phyloP scores from a whole-genome alignment of 495 filamentous ascomycete species.

The Beverwykella pulmonaria region DNA sequence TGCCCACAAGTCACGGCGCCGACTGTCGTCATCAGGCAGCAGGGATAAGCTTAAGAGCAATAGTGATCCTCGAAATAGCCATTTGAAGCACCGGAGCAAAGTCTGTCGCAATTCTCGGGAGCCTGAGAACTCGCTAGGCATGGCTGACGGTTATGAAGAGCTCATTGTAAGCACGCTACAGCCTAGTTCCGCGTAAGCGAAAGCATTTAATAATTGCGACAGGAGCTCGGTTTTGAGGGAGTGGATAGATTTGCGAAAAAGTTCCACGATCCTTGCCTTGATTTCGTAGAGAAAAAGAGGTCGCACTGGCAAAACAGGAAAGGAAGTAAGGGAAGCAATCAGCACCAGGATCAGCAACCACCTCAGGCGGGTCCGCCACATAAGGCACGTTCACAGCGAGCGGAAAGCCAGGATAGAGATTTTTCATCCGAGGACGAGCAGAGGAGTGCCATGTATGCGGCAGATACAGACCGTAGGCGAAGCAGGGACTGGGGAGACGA shows the following conservation, averaged over 20 bases:
- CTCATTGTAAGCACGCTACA: slow-evolving; percentile 19
- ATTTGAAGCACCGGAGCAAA: background rate
- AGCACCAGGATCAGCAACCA: background rate
- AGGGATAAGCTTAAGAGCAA: background rate
- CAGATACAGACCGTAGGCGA: background rate
- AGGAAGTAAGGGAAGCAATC: background rate
- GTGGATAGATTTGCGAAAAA: slow-evolving; percentile 22
- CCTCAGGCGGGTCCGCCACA: background rate
- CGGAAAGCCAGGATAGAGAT: background rate
- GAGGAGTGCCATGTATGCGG: background rate
- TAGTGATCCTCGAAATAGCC: background rate
- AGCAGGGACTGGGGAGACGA: background rate
- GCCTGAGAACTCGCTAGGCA: background rate
- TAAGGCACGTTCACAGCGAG: background rate
- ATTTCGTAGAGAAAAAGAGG: slow-evolving; percentile 14
- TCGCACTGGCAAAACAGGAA: slow-evolving; percentile 5
- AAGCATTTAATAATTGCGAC: too few relatives aligned
- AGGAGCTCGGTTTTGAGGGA: slow-evolving; percentile 35
- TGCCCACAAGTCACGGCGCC: background rate
- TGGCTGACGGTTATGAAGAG: slow-evolving; percentile 13
- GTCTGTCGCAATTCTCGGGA: background rate
- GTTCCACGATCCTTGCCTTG: slow-evolving; percentile 15
- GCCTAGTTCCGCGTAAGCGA: background rate
- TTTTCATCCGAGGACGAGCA: background rate
- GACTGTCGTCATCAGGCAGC: background rate